A percentile compares a stretch with the other conserved stretches of the same genome.
Conservation (phyloP, 495 filamentous ascomycete genomes). For the Trichodelitschia bisporula region DNA sequence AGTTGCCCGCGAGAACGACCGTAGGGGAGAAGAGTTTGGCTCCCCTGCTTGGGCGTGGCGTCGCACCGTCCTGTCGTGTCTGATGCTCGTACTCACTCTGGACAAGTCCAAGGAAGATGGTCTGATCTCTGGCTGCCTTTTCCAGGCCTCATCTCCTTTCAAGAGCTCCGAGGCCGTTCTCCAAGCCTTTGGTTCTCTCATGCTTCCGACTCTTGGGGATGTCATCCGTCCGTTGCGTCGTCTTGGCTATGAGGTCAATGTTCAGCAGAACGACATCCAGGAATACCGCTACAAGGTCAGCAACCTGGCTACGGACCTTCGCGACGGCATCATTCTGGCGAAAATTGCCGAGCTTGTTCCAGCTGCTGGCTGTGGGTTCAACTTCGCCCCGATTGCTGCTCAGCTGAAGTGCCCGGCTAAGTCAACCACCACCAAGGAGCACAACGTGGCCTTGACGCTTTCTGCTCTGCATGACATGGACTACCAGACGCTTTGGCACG, state of each 20-base stretch:
- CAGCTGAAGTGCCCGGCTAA: constrained; percentile 33
- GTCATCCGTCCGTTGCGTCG: constrained; percentile 27
- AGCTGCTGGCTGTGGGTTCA: no score
- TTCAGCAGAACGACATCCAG: constrained; percentile 29
- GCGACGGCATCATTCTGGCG: constrained; percentile 35
- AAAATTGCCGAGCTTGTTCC: constrained; percentile 34
- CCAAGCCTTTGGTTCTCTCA: constrained; percentile 22
- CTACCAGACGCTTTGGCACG: constrained; percentile 11
- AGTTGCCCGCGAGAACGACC: constrained; percentile 5
- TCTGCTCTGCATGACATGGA: constrained; percentile 22
- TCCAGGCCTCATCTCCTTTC: constrained; percentile 21
- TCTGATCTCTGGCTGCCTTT: constrained; percentile 19
- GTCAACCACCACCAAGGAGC: constrained; percentile 31
- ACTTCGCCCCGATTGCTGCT: constrained; percentile 28
- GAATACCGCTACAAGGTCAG: constrained; percentile 32
- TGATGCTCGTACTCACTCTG: constrained; percentile 35
- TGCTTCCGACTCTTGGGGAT: constrained; percentile 36
- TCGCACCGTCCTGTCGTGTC: constrained; percentile 30
- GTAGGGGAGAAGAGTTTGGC: constrained; percentile 9
- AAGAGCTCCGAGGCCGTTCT: constrained; percentile 33
- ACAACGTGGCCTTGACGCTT: constrained; percentile 36
- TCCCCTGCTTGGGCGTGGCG: constrained; percentile 23
- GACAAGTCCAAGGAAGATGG: constrained; percentile 24
- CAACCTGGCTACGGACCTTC: constrained; percentile 39
- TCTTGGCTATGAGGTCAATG: constrained; percentile 27